Base-by-base conservation (phyloP, 2,329 filamentous ascomycete species). In the Colletotrichum melonis region DNA sequence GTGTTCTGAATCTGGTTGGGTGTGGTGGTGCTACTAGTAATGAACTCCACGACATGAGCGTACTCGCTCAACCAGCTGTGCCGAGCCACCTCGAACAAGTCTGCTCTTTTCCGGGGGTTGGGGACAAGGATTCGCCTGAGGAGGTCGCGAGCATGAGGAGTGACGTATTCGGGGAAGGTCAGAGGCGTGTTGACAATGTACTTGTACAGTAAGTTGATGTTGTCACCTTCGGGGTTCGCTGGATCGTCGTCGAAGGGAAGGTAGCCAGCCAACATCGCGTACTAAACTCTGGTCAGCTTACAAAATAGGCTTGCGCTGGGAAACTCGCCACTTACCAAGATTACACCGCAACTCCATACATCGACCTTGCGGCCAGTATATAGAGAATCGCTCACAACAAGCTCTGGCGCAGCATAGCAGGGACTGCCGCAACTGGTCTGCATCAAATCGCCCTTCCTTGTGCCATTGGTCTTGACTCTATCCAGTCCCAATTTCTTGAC, bases 31-130 rank as follows among this genome's bases (percentile, higher is more conserved):
- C 93, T 96, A 83, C 97, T 98, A 26, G 97, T 98, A 80, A 99
- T 98, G 81, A 98, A 95, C 79, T 95, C 94, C 62, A 99, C 96
- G 62, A 98, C 93, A 80, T 97, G 94, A n/a, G 95, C 93, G 81
- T 97, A 99, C 81, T 98, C 97, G 84, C 94, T 97, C 76, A 99
- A 85, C 97, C 97, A 99, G 85, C 97, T 99, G 84, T 99, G 97
- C 65, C 97, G 92, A 59, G 97, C 97, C 56, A 99, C 97, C 82
- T 99, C 97, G 79, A 99, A 99, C 58, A 99, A 86, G 81, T 99
- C 97, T 63, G 97, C 97, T 80, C 97, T 92, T 84, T 97, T 97
- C 76, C 97, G 90, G 64, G 97, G 97, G 81, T 98, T 97, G 6
- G 97, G 96, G 0, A 99, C 97, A 56, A 99, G 89, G 73, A 99